Base-by-base conservation (phyloP, 2,329 filamentous ascomycete species). In the Fusarium sp. region DNA sequence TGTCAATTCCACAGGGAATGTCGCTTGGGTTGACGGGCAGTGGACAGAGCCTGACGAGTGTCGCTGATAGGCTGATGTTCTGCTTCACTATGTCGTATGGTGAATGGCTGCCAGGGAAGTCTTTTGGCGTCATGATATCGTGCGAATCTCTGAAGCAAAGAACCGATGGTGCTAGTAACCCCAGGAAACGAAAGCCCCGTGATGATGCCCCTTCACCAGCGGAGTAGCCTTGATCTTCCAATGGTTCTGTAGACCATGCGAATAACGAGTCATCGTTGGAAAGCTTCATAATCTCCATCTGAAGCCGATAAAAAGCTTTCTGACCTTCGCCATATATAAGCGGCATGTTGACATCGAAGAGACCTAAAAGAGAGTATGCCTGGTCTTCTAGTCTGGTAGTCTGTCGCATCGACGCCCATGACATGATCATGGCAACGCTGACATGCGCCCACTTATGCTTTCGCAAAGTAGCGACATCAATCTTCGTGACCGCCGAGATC, bases 311-410 rank as follows among this genome's bases (percentile, higher is more conserved):
- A 10, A 65, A 65, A 0, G 62, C 60, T 13, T 65, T 65, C 2
- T 57, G 52, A 0, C 62, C 61, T 21, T 65, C 62, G 2, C 62
- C 62, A 1, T 65, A 65, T 7, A 65, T 65, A 2, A 65, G 37
- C 5, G 62, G 60, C 62, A 65, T 65, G 3, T 65, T 65, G 10
- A 65, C 61, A 13, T 65, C 62, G 3, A 65, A 65, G 1, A 65
- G 41, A 3, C 62, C 62, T 1, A 65, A 12, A 1, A 65, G 62
- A 6, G 60, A 65, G n/a, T 65, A 65, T 1, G 62, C 60, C n/a
- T 65, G 60, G 9, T 65, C 62, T 18, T 65, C 62, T 2, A 65
- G 18, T 6, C 62, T 59, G 0, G 62, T 65, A 0, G 62, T 65
- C 11, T 59, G 34, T 3, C 62, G 12, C 61, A 39, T 52, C 1